Conservation (phyloP, 1,284 basidiomycete genomes). For the Apiotrichum sp. region DNA sequence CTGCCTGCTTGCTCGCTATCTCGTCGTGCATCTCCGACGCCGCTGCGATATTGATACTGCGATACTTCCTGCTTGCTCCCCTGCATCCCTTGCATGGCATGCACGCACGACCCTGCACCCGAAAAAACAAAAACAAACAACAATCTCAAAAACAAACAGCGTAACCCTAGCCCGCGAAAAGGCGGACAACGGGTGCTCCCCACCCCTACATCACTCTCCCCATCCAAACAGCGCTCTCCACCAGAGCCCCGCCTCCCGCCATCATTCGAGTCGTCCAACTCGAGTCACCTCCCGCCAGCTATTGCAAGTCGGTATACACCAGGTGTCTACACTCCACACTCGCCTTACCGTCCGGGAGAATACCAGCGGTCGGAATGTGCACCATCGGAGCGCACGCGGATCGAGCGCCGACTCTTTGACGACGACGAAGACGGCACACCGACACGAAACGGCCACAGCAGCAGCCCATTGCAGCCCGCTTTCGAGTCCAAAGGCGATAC, state of each 20-base stretch:
- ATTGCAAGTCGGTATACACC: constrained; percentile 20
- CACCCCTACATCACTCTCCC: constrained; percentile 28
- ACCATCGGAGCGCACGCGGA: constrained; percentile 27
- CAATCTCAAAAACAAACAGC: background rate
- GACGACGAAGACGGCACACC: constrained; percentile 21
- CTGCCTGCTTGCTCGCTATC: too few relatives aligned
- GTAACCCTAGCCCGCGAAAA: constrained; percentile 16
- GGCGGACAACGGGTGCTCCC: constrained; percentile 19
- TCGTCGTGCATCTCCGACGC: too few relatives aligned
- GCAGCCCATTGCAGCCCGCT: constrained; percentile 31
- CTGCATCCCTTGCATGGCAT: background rate
- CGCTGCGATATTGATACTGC: too few relatives aligned
- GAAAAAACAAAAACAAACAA: constrained; percentile 1
- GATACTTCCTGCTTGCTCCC: background rate
- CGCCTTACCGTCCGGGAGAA: constrained; percentile 32
- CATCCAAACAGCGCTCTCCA: constrained; percentile 14
- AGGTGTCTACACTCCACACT: constrained; percentile 23
- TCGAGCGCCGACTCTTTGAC: constrained; percentile 31
- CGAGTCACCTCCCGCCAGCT: constrained; percentile 23
- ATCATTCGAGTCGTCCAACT: constrained; percentile 9
- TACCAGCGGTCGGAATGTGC: constrained; percentile 31
- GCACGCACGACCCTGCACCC: background rate
- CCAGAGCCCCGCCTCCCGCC: constrained; percentile 15
- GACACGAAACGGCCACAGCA: constrained; percentile 10
- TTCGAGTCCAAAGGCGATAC: constrained; percentile 33